These are phyloP conservation scores for Globisporangium recalcitrans DNA, from an alignment of 352 stramenopile genomes.

Conservation along the genomic window DNA sequence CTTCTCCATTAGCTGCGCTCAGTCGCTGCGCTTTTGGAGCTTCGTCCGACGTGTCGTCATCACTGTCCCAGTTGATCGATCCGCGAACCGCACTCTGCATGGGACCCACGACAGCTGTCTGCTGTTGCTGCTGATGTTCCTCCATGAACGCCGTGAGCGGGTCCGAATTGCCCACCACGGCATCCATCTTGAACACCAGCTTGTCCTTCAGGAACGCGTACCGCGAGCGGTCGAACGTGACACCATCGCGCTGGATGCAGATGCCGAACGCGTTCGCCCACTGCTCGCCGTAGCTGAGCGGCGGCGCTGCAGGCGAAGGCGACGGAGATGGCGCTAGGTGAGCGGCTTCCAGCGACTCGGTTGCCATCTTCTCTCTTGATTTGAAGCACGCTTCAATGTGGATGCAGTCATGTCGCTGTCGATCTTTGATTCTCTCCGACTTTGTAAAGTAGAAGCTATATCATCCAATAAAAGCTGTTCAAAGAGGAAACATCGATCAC, in stretches of 20 bases:
- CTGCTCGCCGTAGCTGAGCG: slow-evolving; percentile 22
- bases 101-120: not conserved
- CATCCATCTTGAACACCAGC: slow-evolving; percentile 65
- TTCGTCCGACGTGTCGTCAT: not conserved
- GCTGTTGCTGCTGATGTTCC: not conserved
- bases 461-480: too few relatives aligned
- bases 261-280: slow-evolving; percentile 30
- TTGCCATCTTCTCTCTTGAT: not conserved
- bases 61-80: slow-evolving; percentile 18
- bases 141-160: slow-evolving; percentile 35
- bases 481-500: too few relatives aligned
- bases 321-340: not conserved
- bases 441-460: too few relatives aligned
- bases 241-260: slow-evolving; percentile 15
- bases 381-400: not conserved
- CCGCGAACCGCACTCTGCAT: slow-evolving; percentile 7
- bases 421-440: slow-evolving; percentile 6
- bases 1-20: not conserved
- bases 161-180: slow-evolving; percentile 35
- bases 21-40: not conserved
- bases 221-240: slow-evolving; percentile 26
- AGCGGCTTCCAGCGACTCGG: not conserved
- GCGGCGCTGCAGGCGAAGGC: not conserved
- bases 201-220: slow-evolving; percentile 55
- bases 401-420: not conserved